Conservation (phyloP, 2,329 filamentous ascomycete species). For the Aspergillus ochraceus region DNA sequence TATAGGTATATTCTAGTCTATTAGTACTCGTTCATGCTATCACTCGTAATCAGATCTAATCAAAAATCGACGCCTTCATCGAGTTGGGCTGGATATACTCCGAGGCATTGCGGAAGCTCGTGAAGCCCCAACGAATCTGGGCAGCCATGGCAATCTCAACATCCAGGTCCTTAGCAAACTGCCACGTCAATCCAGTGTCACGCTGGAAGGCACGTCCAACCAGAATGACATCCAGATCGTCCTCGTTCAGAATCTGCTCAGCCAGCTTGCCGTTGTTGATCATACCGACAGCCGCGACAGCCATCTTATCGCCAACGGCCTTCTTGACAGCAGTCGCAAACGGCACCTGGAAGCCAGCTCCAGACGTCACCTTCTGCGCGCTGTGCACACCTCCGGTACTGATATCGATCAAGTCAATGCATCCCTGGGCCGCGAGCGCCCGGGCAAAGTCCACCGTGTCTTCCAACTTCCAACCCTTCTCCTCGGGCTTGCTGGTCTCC, state of each 20-base stretch:
- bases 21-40: neutral
- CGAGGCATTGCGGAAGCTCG: constrained; percentile 15
- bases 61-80: constrained; percentile 23
- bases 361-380: constrained; percentile 42
- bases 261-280: constrained; percentile 71
- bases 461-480: constrained; percentile 64
- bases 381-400: constrained; percentile 72
- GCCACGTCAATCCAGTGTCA: constrained; percentile 76
- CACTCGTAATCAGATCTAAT: constrained; percentile 6
- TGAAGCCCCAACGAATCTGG: constrained; percentile 65
- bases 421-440: constrained; percentile 67
- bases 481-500: constrained; percentile 56
- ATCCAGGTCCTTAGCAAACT: constrained; percentile 69
- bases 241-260: constrained; percentile 56
- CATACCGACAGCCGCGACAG: constrained; percentile 72
- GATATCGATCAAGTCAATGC: constrained; percentile 78
- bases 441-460: constrained; percentile 65
- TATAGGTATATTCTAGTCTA: neutral
- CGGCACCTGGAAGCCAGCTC: constrained; percentile 71
- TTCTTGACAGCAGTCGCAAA: constrained; percentile 72
- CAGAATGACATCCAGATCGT: constrained; percentile 67
- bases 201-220: constrained; percentile 76
- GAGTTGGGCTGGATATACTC: constrained; percentile 21
- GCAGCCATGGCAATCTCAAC: constrained; percentile 71
- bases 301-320: constrained; percentile 68